Evolutionary conservation across 148 eudicot genomes (phyloP), one percentile per base, ranked within the genome.

Genomic region (Dianthus caryophyllus): DNA sequence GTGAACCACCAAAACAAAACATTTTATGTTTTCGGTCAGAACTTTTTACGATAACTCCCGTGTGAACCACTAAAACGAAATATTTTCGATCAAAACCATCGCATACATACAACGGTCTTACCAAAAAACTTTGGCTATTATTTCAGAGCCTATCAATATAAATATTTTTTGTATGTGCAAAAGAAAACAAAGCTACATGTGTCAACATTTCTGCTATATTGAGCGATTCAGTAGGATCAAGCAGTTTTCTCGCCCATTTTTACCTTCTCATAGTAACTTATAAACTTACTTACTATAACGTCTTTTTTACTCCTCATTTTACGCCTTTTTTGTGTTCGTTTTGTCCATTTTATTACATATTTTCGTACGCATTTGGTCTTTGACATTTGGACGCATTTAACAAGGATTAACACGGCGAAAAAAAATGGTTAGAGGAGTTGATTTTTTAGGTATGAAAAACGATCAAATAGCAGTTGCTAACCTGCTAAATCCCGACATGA

Each of bases 381-480:
- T 26, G 20, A 47, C 33, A 6, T 30, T 68, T n/a, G 44, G n/a
- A n/a, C n/a, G n/a, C n/a, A n/a, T n/a, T 55, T 36, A 55, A 5
- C 60, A 55, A 1, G 6, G 31, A 59, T 14, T 47, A 16, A 0
- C 16, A 26, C 38, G 31, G 27, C 14, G 5, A 18, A 51, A 2
- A 22, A 54, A 64, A 77, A 85, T 87, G 95, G 91, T 77, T 69
- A 79, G 88, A 73, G 66, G 67, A 17, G 68, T 31, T 33, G 83
- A 73, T 47, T 68, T 71, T 54, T 58, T 89, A 75, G 79, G 77
- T 1, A 54, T 80, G 82, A 80, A 76, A 66, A 64, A 73, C 0
- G 88, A 87, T n/a, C 64, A 76, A 65, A 67, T 73, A 33, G 63
- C 59, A 2, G 39, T 77, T 2, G 63, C 80, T 7, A 72, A 76